phyloP scores from a whole-genome alignment of 306 rosid species.

The Dryas drummondii region DNA sequence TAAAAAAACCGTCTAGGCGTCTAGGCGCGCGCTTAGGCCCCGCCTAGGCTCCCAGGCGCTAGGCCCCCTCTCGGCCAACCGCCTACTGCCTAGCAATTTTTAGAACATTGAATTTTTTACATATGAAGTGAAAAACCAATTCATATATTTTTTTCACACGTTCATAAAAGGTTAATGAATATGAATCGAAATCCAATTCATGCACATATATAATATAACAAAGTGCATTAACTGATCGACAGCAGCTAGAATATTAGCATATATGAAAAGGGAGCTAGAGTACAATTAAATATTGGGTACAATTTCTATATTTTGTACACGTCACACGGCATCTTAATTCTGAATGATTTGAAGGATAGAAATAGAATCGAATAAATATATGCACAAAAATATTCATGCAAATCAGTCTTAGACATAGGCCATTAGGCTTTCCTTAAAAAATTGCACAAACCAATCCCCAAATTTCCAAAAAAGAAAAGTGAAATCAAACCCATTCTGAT shows the following conservation, averaged over 20 bases:
- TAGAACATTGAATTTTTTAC: too few relatives aligned
- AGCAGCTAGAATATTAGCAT: slow-evolving; percentile 1
- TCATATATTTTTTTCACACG: neutral
- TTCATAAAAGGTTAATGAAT: neutral
- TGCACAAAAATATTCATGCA: neutral
- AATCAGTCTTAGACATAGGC: neutral
- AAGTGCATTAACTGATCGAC: neutral
- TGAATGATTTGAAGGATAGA: neutral
- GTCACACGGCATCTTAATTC: neutral
- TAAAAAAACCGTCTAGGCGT: too few relatives aligned
- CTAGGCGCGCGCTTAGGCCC: too few relatives aligned
- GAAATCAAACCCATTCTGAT: neutral
- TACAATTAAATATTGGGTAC: neutral
- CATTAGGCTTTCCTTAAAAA: neutral
- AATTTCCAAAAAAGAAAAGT: neutral
- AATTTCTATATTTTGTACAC: neutral
- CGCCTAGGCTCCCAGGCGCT: too few relatives aligned
- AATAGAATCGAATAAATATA: neutral
- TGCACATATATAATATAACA: neutral
- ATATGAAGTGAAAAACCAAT: neutral
- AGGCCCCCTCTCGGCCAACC: too few relatives aligned
- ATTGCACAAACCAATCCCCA: neutral
- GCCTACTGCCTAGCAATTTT: too few relatives aligned
- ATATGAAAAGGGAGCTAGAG: neutral
- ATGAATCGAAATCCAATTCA: neutral